These are phyloP conservation scores for Tuber borchii DNA, from an alignment of 495 filamentous ascomycete species.

Conservation along the genomic window DNA sequence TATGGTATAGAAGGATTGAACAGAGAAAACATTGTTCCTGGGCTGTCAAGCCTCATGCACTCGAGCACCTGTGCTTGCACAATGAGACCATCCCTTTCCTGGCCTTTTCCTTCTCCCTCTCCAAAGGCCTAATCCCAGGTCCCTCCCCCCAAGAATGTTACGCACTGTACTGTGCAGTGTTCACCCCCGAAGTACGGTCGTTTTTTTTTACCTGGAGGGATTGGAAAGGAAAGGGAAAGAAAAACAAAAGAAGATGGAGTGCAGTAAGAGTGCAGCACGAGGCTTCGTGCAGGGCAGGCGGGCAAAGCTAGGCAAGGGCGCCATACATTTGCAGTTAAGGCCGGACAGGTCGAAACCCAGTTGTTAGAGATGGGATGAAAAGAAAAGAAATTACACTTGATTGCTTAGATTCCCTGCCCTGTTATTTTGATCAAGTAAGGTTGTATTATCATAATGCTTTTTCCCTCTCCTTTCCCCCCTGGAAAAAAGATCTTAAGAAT, in stretches of 20 bases:
- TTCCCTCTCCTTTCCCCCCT: neutral
- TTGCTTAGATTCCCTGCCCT: neutral
- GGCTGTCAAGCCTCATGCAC: neutral
- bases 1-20: neutral
- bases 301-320: neutral
- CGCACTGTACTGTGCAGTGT: slow-evolving; percentile 1
- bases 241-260: neutral
- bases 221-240: neutral
- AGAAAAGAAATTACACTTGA: slow-evolving; percentile 1
- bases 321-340: neutral
- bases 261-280: neutral
- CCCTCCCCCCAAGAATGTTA: neutral
- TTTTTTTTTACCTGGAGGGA: neutral
- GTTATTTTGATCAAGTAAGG: neutral
- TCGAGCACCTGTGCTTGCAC: neutral
- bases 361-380: neutral
- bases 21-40: neutral
- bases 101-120: neutral
- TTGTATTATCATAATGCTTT: neutral
- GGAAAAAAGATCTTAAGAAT: neutral
- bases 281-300: neutral
- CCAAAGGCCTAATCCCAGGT: neutral
- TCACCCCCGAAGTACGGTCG: neutral
- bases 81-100: neutral
- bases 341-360: neutral